Evolutionary conservation across 805 yeast genomes (phyloP), one percentile per base, ranked within the genome.

Genomic region (Sugiyamaella mastotermitis): DNA sequence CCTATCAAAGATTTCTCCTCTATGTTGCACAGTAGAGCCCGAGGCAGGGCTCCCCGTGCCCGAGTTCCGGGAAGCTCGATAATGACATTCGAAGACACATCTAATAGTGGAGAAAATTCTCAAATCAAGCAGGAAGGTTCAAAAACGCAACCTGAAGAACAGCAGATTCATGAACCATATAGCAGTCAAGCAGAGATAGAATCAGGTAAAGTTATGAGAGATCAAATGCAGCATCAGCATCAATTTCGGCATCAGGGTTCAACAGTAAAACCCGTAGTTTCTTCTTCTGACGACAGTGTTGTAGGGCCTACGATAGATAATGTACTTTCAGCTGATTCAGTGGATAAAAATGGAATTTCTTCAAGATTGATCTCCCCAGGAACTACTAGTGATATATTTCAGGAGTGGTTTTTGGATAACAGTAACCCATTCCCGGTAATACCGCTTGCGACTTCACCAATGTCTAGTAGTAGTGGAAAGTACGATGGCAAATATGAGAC

Each of bases 381-480:
- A 7, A 22, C 9, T 22, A 7, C 24, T 22, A 7, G 7, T 22
- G 24, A 22, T 10, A 22, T 22, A 7, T 27, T 13, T 27, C 30
- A 27, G 8, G 30, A 17, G 18, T 27, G 30, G 30, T 27, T 27
- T 10, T 6, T 15, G 18, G 14, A 27, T 17, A 35, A 26, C 24
- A 24, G 15, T 16, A 22, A 35, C n/a, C 30, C 31, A 4, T 32
- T 32, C 14, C 35, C 35, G 19, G 35, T 32, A 6, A 20, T 25
- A 17, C 35, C 35, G 6, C 26, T 32, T 5, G 25, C 13, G 28
- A 13, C 18, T n/a, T 11, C 9, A 7, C 30, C 30, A 6, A n/a
- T n/a, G n/a, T n/a, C n/a, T n/a, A n/a, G n/a, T n/a, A n/a, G n/a
- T n/a, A n/a, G n/a, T n/a, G n/a, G n/a, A n/a, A n/a, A n/a, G n/a